Conservation (phyloP, 1,284 basidiomycete genomes). For the Trichosporon asahii region DNA sequence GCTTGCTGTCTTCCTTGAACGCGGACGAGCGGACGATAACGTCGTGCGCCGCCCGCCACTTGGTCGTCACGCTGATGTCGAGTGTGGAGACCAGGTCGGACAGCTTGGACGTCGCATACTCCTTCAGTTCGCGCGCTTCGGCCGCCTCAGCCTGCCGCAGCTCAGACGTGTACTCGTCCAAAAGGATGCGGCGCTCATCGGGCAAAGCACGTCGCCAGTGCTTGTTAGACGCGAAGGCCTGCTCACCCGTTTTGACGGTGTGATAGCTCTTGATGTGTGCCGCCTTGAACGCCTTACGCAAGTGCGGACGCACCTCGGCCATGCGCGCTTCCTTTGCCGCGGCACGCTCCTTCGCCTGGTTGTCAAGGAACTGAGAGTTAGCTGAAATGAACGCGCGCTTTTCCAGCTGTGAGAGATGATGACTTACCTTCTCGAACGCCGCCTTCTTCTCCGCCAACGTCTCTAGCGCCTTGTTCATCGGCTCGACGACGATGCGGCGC, state of each 20-base stretch:
- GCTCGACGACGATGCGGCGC: conserved; percentile 96
- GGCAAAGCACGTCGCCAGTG: conserved; percentile 84
- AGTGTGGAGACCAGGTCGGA: conserved; percentile 73
- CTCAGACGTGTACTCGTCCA: conserved; percentile 82
- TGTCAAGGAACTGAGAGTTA: conserved; percentile 63
- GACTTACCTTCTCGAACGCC: conserved; percentile 78
- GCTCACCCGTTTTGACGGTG: conserved; percentile 80
- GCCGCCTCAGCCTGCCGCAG: conserved; percentile 81
- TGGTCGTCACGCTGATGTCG: conserved; percentile 79
- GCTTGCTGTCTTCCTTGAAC: conserved; percentile 68
- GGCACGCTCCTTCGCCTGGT: conserved; percentile 18
- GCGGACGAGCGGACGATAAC: conserved; percentile 70
- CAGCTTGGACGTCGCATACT: conserved; percentile 72
- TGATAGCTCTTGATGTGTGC: conserved; percentile 84
- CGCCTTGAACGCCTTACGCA: conserved; percentile 76
- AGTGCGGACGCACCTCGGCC: conserved; percentile 73
- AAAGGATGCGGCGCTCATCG: conserved; percentile 75
- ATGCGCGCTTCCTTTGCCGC: conserved; percentile 61
- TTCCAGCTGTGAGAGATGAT: too few relatives aligned
- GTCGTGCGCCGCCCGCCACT: conserved; percentile 77
- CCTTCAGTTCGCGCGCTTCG: conserved; percentile 60
- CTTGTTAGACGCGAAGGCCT: conserved; percentile 73
- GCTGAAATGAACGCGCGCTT: background rate
- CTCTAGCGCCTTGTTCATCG: conserved; percentile 90
- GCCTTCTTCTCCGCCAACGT: conserved; percentile 91